Conservation (phyloP, 805 yeast genomes). For the Wickerhamiella lipophila region DNA sequence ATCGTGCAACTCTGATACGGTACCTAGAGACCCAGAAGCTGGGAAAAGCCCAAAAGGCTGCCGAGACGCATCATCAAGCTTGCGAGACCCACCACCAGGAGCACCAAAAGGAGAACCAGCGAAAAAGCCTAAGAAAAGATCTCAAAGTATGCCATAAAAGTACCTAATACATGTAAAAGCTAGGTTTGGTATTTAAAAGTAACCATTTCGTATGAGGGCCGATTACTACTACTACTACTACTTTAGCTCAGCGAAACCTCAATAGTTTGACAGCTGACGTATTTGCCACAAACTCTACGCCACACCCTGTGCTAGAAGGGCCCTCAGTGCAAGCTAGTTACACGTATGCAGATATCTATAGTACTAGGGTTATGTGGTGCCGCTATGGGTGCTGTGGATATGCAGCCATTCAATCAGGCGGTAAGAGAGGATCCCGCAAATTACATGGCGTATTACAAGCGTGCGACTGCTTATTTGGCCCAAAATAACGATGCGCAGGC, state of each 20-base stretch:
- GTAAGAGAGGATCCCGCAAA: constrained; percentile 22
- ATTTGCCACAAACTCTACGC: background rate
- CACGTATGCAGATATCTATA: constrained; percentile 5
- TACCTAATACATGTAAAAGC: too few relatives aligned
- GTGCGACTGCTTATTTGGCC: constrained; percentile 29
- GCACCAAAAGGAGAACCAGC: too few relatives aligned
- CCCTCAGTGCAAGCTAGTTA: background rate
- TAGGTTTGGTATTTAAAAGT: too few relatives aligned
- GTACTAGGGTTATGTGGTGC: background rate
- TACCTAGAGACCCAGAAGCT: background rate
- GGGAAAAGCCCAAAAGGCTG: background rate
- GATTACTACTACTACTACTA: too few relatives aligned
- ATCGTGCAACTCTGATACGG: constrained; percentile 1
- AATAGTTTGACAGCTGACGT: background rate
- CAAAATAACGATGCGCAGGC: constrained; percentile 28
- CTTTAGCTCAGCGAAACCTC: too few relatives aligned
- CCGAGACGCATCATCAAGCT: background rate
- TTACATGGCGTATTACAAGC: constrained; percentile 27
- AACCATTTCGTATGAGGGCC: too few relatives aligned
- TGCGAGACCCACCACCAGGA: background rate
- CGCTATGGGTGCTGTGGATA: constrained; percentile 9
- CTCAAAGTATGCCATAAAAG: too few relatives aligned
- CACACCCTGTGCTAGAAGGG: background rate
- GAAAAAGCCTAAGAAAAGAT: too few relatives aligned
- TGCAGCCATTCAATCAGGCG: constrained; percentile 22